A percentile compares a stretch with the other conserved stretches of the same genome.
Conservation (phyloP, 768 basidiomycete genomes). For the Solioccasus polychromus region DNA sequence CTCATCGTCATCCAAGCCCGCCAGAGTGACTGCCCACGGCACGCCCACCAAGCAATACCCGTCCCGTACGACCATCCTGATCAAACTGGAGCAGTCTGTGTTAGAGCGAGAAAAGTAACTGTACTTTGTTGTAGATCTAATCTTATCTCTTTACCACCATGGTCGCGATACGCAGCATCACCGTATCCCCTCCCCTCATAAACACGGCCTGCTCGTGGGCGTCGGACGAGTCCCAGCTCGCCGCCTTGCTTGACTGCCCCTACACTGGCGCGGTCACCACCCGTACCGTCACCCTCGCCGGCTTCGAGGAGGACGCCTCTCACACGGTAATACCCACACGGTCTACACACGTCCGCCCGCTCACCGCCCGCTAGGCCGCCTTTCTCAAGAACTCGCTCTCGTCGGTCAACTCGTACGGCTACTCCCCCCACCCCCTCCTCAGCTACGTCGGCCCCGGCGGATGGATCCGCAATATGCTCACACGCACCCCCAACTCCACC, state of each 20-base stretch:
- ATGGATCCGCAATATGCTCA: constrained; percentile 53
- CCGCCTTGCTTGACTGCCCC: constrained; percentile 60
- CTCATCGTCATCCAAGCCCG: constrained; percentile 58
- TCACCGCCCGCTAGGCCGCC: constrained; percentile 48
- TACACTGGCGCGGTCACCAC: constrained; percentile 80
- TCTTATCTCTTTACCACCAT: constrained; percentile 35
- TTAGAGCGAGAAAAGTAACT: constrained; percentile 86
- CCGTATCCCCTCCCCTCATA: constrained; percentile 61
- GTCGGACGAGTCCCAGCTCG: constrained; percentile 61
- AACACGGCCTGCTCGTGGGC: constrained; percentile 86
- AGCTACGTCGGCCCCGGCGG: constrained; percentile 46
- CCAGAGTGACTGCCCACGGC: constrained; percentile 93
- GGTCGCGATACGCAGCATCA: constrained; percentile 56
- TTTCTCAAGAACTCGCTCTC: constrained; percentile 50
- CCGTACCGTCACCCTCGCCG: constrained; percentile 70
- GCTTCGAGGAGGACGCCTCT: constrained; percentile 62
- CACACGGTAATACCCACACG: constrained; percentile 47
- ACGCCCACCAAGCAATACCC: constrained; percentile 82
- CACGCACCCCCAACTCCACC: constrained; percentile 31
- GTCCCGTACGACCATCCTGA: constrained; percentile 90
- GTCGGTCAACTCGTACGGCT: constrained; percentile 86
- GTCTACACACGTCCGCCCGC: neutral
- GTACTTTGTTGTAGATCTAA: constrained; percentile 10
- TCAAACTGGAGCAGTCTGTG: constrained; percentile 92
- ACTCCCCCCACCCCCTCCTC: constrained; percentile 74